These are phyloP conservation scores for Suillus ampliporus DNA, from an alignment of 768 basidiomycete species.

Conservation along the genomic window DNA sequence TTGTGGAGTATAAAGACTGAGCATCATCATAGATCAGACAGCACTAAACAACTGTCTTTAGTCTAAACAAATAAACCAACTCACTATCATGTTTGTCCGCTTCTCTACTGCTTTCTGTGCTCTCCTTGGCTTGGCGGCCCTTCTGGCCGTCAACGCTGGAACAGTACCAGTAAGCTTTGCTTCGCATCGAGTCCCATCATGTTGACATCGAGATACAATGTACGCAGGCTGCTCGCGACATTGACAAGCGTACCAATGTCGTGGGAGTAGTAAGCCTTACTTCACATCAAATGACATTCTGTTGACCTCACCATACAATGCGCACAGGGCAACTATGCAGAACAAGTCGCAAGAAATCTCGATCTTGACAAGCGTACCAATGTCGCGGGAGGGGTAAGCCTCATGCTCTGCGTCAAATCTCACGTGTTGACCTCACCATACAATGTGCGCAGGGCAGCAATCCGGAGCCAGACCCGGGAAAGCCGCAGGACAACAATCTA, in stretches of 20 bases:
- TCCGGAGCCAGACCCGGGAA: neutral
- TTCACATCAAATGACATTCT: neutral
- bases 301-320: neutral
- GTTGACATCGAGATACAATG: neutral
- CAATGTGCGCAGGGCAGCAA: neutral
- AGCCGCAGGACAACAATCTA: too few species aligned
- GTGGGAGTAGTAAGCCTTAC: neutral
- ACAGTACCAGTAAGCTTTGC: neutral
- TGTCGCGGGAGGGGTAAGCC: neutral
- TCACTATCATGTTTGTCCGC: neutral
- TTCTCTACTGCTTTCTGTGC: neutral
- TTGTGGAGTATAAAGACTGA: too few species aligned
- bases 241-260: neutral
- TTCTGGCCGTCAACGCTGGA: neutral
- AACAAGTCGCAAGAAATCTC: neutral
- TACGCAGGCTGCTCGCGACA: neutral
- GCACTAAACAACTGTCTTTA: too few species aligned
- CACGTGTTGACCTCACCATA: neutral
- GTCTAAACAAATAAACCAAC: neutral
- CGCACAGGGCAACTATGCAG: neutral
- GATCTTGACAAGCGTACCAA: neutral
- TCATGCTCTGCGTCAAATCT: neutral
- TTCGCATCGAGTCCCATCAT: neutral
- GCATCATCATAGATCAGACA: too few species aligned
- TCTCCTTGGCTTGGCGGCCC: neutral